Base-by-base conservation (phyloP, 164 flowering plant genomes). In the Tetrastigma voinierianum region DNA sequence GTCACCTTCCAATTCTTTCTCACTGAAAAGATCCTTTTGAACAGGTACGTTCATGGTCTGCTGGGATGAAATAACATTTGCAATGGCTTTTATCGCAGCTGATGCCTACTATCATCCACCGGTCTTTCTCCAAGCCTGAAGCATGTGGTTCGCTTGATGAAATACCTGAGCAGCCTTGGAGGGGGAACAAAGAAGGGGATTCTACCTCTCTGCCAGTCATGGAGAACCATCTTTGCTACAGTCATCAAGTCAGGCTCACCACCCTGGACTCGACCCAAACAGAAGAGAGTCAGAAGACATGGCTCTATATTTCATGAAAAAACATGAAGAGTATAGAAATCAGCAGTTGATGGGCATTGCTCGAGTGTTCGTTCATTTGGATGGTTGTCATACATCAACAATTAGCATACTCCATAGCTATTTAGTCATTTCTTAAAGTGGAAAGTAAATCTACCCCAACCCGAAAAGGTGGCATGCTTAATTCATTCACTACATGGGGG, bases 141-240 rank as follows among this genome's bases (percentile, higher is more conserved):
- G 63, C 69, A 49, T 48, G 49, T 46, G 84, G 79, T 67, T 78
- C 83, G 70, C 65, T 72, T 10, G 78, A 59, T 4, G 74, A 49
- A 6, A 70, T 77, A 23, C 59, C 80, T 61, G 85, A 59, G 80
- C 66, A 57, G 63, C 40, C 40, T 32, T 1, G 96, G 96, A 18
- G 99, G 99, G 0, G 89, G 87, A n/a, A 89, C 87, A 61, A 90
- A 95, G 81, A 93, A 95, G 46, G 99, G 99, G 74, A 95, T 88
- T 46, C 78, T 85, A 24, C 98, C 99, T 65, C 98, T 88, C 76
- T 96, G 99, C 97, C 97, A 92, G 75, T 92, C 99, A 65, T 89
- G 94, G 52, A 96, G 96, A 53, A 93, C 83, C 99, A 96, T 96
- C 81, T 93, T 96, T 65, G 89, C 95, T 6, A 81, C 98, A 52